Conservation (phyloP, 176 grass and related monocot genomes). For the Phyllostachys edulis region DNA sequence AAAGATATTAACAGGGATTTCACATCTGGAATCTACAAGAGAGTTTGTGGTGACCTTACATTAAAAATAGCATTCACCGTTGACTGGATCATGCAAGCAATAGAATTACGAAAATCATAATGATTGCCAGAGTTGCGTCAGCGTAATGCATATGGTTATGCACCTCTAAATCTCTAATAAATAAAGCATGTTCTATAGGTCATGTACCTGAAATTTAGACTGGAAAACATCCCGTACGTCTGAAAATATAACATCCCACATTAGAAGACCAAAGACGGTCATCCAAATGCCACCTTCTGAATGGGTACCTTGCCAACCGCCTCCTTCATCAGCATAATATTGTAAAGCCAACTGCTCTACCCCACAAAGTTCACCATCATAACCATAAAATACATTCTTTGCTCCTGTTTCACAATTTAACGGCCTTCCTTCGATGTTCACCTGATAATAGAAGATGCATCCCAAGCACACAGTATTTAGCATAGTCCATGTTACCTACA, state of each 20-base stretch:
- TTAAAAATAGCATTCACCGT: not conserved
- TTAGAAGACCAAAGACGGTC: conserved; percentile 90
- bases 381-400: conserved; percentile 93
- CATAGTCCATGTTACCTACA: not conserved
- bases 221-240: conserved; percentile 68
- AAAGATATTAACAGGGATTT: not conserved
- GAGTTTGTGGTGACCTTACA: not conserved
- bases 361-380: conserved; percentile 70
- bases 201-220: conserved; percentile 91
- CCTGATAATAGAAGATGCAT: conserved; percentile 37
- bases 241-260: conserved; percentile 94
- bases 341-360: conserved; percentile 91
- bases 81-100: not conserved
- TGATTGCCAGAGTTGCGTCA: not conserved
- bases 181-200: not conserved
- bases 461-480: conserved; percentile 3
- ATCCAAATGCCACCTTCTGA: conserved; percentile 94
- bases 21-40: conserved; percentile 1
- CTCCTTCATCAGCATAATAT: conserved; percentile 80
- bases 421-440: conserved; percentile 71
- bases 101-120: not conserved
- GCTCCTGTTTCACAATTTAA: conserved; percentile 64
- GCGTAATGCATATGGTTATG: conserved; percentile 1
- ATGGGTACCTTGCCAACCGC: conserved; percentile 85
- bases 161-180: not conserved